Base-by-base conservation (phyloP, 2,329 filamentous ascomycete species). In the Leptographium flavum region DNA sequence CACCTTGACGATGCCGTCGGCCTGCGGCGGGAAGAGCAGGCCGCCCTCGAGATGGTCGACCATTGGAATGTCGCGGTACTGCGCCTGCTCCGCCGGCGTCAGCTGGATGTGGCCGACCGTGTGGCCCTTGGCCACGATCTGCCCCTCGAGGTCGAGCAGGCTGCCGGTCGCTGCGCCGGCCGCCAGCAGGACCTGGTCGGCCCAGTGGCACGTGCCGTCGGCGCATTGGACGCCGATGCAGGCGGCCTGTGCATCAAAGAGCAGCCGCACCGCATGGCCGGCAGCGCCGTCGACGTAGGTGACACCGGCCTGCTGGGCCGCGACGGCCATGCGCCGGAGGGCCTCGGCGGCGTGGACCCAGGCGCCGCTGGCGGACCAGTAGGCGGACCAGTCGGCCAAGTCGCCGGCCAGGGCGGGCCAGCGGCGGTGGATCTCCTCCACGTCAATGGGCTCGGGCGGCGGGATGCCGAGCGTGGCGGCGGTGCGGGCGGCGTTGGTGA, bases 41-140 rank as follows among this genome's bases (percentile, higher is more conserved):
- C 46, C 46, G 19, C 3, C n/a, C 21, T 43, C 40, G 1, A 47
- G 31, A 15, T 47, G 28, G 46, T 79, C 76, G 1, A 70, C 73
- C 0, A 79, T 71, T 0, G 76, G 76, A 13, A 80, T 74, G 4
- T 71, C 70, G 3, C 69, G 66, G 1, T 81, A 66, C 7, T 59
- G 60, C 4, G 67, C 63, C 0, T 69, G 66, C 56, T 81, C 76
- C 0, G 66, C 65, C 6, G 70, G 63, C 0, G 66, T 74, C 1
- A 81, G 64, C 35, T 71, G 68, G 3, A 80, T 62, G 52, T 81
- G 76, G 0, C 71, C 75, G 2, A 81, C 68, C 0, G 71, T 68
- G 70, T 73, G 79, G 0, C 66, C 70, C 46, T 73, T 73, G 3
- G 75, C 76, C 0, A 69, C 66, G 3, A 76, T 63, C 35, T 71